These are phyloP conservation scores for Arthrinium puccinioides DNA, from an alignment of 2,329 filamentous ascomycete species.

Conservation along the genomic window DNA sequence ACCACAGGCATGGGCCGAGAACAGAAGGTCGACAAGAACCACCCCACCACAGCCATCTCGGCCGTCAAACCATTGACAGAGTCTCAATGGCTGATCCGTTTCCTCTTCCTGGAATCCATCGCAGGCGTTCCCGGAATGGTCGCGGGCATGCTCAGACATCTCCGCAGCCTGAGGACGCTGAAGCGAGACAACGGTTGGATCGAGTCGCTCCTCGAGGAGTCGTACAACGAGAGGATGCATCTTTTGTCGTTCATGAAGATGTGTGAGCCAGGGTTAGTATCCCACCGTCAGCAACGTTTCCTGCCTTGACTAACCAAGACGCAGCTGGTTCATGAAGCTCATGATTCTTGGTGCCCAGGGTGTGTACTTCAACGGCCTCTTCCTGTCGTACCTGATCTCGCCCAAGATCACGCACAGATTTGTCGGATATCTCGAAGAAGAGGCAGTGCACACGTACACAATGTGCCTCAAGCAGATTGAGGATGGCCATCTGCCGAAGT, in stretches of 20 bases:
- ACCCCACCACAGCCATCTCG: slow-evolving; percentile 46
- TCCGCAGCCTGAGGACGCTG: slow-evolving; percentile 75
- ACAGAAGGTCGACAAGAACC: slow-evolving; percentile 56
- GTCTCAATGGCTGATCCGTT: slow-evolving; percentile 80
- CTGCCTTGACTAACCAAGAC: slow-evolving; percentile 17
- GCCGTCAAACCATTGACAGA: slow-evolving; percentile 64
- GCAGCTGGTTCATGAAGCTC: slow-evolving; percentile 78
- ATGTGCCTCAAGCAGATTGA: slow-evolving; percentile 84
- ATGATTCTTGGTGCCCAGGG: slow-evolving; percentile 91
- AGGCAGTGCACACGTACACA: slow-evolving; percentile 93
- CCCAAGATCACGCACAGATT: slow-evolving; percentile 90
- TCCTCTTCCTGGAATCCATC: slow-evolving; percentile 90
- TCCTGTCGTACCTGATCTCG: slow-evolving; percentile 79
- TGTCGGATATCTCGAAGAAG: slow-evolving; percentile 94
- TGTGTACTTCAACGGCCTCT: slow-evolving; percentile 93
- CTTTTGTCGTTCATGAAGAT: slow-evolving; percentile 89
- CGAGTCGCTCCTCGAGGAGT: slow-evolving; percentile 82
- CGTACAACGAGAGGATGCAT: slow-evolving; percentile 92
- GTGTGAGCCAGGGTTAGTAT: slow-evolving; percentile 58
- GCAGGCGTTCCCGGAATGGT: slow-evolving; percentile 97
- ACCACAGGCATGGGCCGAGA: slow-evolving; percentile 67
- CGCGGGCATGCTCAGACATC: slow-evolving; percentile 85
- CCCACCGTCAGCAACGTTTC: not conserved
- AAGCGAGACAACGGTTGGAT: slow-evolving; percentile 97
- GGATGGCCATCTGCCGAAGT: slow-evolving; percentile 72